Evolutionary conservation across 2,329 filamentous ascomycete genomes (phyloP).

Genomic region (Cytospora leucostoma): DNA sequence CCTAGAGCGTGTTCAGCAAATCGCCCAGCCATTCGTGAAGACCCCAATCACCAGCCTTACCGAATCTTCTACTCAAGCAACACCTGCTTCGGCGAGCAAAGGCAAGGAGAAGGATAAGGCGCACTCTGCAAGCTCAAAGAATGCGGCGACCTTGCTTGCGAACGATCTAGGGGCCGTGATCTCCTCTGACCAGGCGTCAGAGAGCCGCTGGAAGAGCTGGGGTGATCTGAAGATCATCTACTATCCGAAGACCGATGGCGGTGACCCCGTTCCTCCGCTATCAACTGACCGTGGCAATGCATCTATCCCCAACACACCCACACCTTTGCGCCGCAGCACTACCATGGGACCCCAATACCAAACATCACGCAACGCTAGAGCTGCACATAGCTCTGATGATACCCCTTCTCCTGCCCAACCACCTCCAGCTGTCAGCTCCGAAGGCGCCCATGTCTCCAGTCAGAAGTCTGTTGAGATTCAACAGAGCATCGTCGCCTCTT

Average conservation of each 20-base stretch:
- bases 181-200: conserved; percentile 52
- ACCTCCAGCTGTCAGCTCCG: conserved; percentile 43
- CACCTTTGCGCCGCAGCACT: conserved; percentile 69
- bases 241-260: conserved; percentile 56
- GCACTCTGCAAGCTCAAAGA: conserved; percentile 43
- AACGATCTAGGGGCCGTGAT: conserved; percentile 80
- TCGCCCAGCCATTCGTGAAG: conserved; percentile 81
- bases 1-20: conserved; percentile 78
- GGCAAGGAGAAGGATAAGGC: conserved; percentile 82
- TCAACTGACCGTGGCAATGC: conserved; percentile 35
- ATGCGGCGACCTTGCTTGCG: conserved; percentile 66
- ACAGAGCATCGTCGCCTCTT: conserved; percentile 53
- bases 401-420: conserved; percentile 53
- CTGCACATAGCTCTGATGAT: conserved; percentile 39
- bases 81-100: conserved; percentile 64
- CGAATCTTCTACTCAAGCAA: conserved; percentile 52
- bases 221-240: conserved; percentile 79
- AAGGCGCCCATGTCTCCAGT: conserved; percentile 45
- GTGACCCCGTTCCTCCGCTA: conserved; percentile 29
- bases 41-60: conserved; percentile 57
- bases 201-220: conserved; percentile 71
- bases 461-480: conserved; percentile 68
- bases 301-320: conserved; percentile 68
- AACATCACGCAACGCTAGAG: conserved; percentile 43
- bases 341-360: conserved; percentile 52